A percentile compares a stretch with the other conserved stretches of the same genome.
Conservation (phyloP, 768 basidiomycete species). For the Boletus vinaceobasis region DNA sequence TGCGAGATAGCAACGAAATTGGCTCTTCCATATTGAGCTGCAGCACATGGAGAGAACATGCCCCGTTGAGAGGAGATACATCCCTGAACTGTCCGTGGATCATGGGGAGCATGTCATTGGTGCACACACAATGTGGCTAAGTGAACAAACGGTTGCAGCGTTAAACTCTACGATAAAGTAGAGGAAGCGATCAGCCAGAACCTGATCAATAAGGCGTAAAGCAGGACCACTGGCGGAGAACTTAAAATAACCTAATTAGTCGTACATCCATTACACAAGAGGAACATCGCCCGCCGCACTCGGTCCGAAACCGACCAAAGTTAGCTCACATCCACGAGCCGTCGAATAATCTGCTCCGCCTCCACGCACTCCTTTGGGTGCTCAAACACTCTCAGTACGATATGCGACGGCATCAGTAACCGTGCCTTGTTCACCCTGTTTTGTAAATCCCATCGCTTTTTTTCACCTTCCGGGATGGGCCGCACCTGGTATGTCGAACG, state of each 20-base stretch:
- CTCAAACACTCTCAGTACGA: constrained; percentile 64
- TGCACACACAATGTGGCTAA: not conserved
- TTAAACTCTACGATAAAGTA: not conserved
- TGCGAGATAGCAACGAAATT: not conserved
- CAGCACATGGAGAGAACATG: not conserved
- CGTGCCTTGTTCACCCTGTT: constrained; percentile 61
- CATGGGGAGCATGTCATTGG: not conserved
- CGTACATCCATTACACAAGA: not conserved
- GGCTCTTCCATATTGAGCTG: not conserved
- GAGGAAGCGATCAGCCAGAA: not conserved
- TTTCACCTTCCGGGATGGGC: constrained; percentile 50
- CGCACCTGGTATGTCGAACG: constrained; percentile 10
- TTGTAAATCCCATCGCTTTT: constrained; percentile 57
- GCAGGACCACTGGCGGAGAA: not conserved
- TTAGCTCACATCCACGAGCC: constrained; percentile 1
- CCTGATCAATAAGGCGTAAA: not conserved
- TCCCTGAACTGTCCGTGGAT: not conserved
- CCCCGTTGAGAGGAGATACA: not conserved
- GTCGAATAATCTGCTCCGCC: constrained; percentile 41
- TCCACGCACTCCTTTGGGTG: constrained; percentile 69
- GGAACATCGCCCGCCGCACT: not conserved
- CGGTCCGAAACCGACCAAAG: not conserved
- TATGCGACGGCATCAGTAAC: constrained; percentile 51
- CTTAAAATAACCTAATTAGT: not conserved
- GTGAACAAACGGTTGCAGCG: too few relatives aligned